Base-by-base conservation (phyloP, 2,329 filamentous ascomycete genomes). In the Coniochaeta sp. region DNA sequence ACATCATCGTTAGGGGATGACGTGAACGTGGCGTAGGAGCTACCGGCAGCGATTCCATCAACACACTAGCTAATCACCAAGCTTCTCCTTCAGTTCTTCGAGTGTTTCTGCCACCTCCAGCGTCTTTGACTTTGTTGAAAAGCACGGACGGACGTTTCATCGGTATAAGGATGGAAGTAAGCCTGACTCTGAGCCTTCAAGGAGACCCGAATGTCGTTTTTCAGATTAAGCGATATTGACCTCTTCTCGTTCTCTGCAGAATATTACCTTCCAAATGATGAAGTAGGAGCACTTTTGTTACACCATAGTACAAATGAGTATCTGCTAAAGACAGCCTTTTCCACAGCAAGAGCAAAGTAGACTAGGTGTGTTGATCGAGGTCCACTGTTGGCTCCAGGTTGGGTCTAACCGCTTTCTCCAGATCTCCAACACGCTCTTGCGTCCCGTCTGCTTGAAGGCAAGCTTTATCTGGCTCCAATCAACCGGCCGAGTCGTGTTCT, bases 381-480 rank as follows among this genome's bases (percentile, higher is more conserved):
- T n/a, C 38, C 54, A 22, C 31, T 14, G n/a, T 11, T 36, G 22
- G 8, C 26, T 8, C 24, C 3, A 19, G 4, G 3, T 17, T n/a
- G 19, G 28, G 43, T 12, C 14, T 52, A 22, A 52, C 47, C 6
- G 24, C 22, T 22, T 52, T n/a, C 47, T 26, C 12, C 26, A 71
- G 76, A 77, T 62, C 71, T 76, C 61, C 69, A 71, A 61, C 69
- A 69, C 73, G 73, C 24, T 11, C 58, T 60, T 44, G 58, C 58
- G 59, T 68, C 71, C 6, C 68, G 78, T 60, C 72, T 76, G 1
- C 75, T 78, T 47, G 69, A 72, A 38, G 76, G 78, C 57, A 72
- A 73, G 44, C 72, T 82, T 6, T 74, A 74, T 64, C 70, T 77
- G 16, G 75, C 78, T 7, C 79, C 81, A 3, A 67, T 80, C 14